Evolutionary conservation across 1,284 basidiomycete genomes (phyloP), one percentile per base, ranked within the genome.

Genomic region (Tilletia horrida): DNA sequence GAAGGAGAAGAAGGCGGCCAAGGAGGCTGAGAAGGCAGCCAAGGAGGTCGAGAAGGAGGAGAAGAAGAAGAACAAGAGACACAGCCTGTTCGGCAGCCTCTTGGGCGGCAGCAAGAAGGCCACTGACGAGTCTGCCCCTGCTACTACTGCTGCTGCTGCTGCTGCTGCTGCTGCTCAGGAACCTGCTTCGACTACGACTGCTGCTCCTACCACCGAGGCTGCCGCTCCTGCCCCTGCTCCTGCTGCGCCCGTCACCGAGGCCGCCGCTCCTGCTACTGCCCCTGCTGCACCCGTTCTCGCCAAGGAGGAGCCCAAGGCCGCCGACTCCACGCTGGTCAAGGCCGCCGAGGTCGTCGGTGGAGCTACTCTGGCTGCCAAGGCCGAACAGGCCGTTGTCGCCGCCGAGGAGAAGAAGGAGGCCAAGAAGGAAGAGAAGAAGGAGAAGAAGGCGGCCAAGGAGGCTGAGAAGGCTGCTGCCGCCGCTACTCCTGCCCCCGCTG

Each of bases 291-390:
- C 55, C 55, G 31, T 29, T 16, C 9, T 13, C 8, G 55, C n/a
- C 23, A 29, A 59, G 55, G 18, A 59, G 55, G 35, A 40, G 35
- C 35, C 35, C 35, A 35, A 59, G 55, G 55, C 27, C 3, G 18
- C 55, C 27, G 35, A 25, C 14, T 21, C 55, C n/a, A 21, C 27
- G 6, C 14, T 35, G 14, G 29, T 59, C 55, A 59, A 59, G 55
- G 55, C 55, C 9, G 55, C 55, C 55, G 55, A 59, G 4, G 55
- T 29, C 29, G 55, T 59, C 29, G 55, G 55, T 35, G 55, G 27
- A 18, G 55, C 27, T 18, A 29, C 55, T 18, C 29, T 59, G 11
- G 55, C 55, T 18, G 25, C 29, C 55, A 59, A 59, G 55, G 27
- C 27, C 27, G 52, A 14, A 8, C n/a, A 57, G 9, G 23, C 27